Evolutionary conservation across 345 rosid genomes (phyloP).

Genomic region (Salix purpurea): DNA sequence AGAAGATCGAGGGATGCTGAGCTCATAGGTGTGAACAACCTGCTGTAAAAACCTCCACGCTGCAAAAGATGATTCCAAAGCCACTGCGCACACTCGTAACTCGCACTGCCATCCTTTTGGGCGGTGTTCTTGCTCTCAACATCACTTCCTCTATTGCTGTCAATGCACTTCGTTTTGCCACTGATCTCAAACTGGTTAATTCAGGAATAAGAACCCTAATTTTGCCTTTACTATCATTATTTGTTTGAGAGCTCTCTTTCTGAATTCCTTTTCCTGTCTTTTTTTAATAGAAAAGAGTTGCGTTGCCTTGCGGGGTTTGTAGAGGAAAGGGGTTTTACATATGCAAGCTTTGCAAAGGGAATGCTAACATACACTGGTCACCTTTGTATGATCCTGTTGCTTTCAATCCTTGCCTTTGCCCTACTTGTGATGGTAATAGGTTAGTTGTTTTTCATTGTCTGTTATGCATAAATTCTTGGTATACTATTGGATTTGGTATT

Average conservation of each 20-base stretch:
- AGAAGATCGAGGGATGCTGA: too few species aligned
- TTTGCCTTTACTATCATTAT: background rate
- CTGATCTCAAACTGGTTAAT: slow-evolving; percentile 42
- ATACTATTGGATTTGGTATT: background rate
- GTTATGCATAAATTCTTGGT: background rate
- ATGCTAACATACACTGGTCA: slow-evolving; percentile 67
- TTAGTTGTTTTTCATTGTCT: slow-evolving; percentile 9
- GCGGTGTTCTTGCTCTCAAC: slow-evolving; percentile 42
- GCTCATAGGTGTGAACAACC: slow-evolving; percentile 37
- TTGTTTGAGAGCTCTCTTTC: background rate
- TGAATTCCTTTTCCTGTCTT: background rate
- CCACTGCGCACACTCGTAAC: slow-evolving; percentile 32
- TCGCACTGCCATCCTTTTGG: slow-evolving; percentile 34
- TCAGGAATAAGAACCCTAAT: background rate
- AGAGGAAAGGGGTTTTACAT: slow-evolving; percentile 78
- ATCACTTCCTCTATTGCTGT: slow-evolving; percentile 39
- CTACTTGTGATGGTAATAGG: slow-evolving; percentile 93
- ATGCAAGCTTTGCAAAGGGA: slow-evolving; percentile 80
- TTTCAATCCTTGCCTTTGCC: slow-evolving; percentile 79
- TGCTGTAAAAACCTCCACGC: slow-evolving; percentile 21
- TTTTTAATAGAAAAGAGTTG: slow-evolving; percentile 40
- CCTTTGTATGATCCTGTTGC: slow-evolving; percentile 74
- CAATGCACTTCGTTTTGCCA: slow-evolving; percentile 30
- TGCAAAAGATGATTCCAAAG: slow-evolving; percentile 42
- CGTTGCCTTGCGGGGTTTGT: slow-evolving; percentile 52